Conservation (phyloP, 2,329 filamentous ascomycete genomes). For the Neonectria coccinea region DNA sequence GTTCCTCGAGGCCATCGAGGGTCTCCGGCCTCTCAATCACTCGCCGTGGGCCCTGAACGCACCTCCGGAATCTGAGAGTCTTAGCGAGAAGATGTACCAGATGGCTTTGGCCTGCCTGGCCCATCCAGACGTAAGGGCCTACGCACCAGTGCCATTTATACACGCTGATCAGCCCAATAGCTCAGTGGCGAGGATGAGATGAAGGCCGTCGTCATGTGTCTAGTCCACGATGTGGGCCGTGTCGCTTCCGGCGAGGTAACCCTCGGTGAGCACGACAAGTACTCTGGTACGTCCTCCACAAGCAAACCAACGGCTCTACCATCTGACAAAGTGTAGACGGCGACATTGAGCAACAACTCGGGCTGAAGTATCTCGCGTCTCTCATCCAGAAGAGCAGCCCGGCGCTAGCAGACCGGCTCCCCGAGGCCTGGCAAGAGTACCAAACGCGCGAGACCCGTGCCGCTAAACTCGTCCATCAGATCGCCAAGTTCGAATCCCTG, state of each 20-base stretch:
- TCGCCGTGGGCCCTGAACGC: constrained; percentile 5
- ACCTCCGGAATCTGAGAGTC: constrained; percentile 20
- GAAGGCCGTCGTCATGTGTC: constrained; percentile 27
- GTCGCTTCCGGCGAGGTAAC: constrained; percentile 28
- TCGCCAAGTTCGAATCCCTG: constrained; percentile 25
- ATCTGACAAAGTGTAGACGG: constrained; percentile 4
- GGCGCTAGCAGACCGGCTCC: constrained; percentile 17
- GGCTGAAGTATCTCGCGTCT: constrained; percentile 24
- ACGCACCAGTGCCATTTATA: background rate
- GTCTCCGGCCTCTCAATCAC: constrained; percentile 28
- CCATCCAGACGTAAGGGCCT: constrained; percentile 26
- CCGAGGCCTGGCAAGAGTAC: constrained; percentile 23
- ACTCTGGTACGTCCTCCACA: background rate
- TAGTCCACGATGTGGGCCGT: constrained; percentile 25
- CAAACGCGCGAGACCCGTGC: constrained; percentile 23
- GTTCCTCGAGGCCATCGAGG: constrained; percentile 30
- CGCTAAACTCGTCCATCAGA: constrained; percentile 21
- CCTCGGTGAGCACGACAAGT: background rate
- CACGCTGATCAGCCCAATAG: constrained; percentile 8
- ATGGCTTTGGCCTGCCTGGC: constrained; percentile 28
- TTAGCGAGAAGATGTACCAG: constrained; percentile 30
- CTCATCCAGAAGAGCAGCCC: constrained; percentile 24
- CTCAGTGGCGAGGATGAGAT: constrained; percentile 22
- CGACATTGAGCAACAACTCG: constrained; percentile 26
- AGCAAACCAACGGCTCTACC: background rate